These are phyloP conservation scores for Cladosporium sp. DNA, from an alignment of 2,329 filamentous ascomycete species.

Conservation along the genomic window DNA sequence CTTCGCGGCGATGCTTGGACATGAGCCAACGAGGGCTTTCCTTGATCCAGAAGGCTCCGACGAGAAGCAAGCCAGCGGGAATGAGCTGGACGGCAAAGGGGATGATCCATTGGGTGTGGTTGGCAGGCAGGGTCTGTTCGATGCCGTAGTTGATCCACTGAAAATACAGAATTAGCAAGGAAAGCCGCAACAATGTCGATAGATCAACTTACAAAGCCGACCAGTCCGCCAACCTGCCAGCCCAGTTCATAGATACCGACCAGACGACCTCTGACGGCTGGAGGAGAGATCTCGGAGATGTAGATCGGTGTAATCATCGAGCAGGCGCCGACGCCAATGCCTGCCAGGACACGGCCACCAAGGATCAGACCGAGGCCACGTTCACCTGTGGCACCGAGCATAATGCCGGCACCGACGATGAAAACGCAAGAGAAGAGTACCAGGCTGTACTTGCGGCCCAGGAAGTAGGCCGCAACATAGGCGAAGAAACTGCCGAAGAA, in stretches of 20 bases:
- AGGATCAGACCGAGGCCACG: slow-evolving; percentile 58
- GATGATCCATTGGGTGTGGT: slow-evolving; percentile 42
- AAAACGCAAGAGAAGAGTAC: slow-evolving; percentile 58
- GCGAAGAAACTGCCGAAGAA: slow-evolving; percentile 73
- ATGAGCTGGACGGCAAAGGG: slow-evolving; percentile 61
- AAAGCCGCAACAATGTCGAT: slow-evolving; percentile 34
- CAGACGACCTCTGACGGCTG: slow-evolving; percentile 53
- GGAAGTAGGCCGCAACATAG: slow-evolving; percentile 59
- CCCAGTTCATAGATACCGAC: slow-evolving; percentile 53
- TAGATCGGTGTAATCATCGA: slow-evolving; percentile 55
- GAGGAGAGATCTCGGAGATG: slow-evolving; percentile 53
- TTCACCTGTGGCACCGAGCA: slow-evolving; percentile 58
- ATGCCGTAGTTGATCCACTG: slow-evolving; percentile 36
- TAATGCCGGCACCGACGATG: slow-evolving; percentile 63
- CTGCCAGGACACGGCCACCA: slow-evolving; percentile 52
- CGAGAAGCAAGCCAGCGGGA: slow-evolving; percentile 53
- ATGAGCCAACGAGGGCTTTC: slow-evolving; percentile 43
- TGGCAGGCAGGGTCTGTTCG: slow-evolving; percentile 36
- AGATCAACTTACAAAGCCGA: slow-evolving; percentile 34
- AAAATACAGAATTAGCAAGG: neutral
- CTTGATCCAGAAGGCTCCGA: slow-evolving; percentile 38
- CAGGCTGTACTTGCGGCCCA: slow-evolving; percentile 61
- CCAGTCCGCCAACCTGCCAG: slow-evolving; percentile 48
- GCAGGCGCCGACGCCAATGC: slow-evolving; percentile 50
- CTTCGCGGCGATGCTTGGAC: slow-evolving; percentile 34